phyloP scores from a whole-genome alignment of 768 basidiomycete species.

The Trametes gibbosa region DNA sequence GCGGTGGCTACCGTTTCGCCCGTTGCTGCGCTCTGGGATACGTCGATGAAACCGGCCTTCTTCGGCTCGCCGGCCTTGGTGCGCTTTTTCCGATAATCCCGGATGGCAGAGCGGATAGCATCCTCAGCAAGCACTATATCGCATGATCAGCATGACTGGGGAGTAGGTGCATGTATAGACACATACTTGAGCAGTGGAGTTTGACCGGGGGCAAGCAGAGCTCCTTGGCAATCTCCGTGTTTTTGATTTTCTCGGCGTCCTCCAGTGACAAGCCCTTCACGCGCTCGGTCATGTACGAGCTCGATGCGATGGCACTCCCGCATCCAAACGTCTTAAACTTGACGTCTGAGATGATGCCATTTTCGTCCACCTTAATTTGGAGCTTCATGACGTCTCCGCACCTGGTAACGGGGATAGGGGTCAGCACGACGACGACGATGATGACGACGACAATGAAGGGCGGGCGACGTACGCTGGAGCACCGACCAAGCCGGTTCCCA shows the following conservation, averaged over 20 bases:
- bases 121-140: constrained; percentile 92
- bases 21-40: constrained; percentile 53
- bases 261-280: constrained; percentile 93
- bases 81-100: constrained; percentile 90
- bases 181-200: constrained; percentile 87
- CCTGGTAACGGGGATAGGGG: constrained; percentile 39
- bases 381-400: constrained; percentile 99
- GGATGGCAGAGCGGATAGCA: constrained; percentile 97
- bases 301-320: constrained; percentile 96
- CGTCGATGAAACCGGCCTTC: constrained; percentile 68
- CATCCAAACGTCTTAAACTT: constrained; percentile 99
- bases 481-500: constrained; percentile 97
- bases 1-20: constrained; percentile 53
- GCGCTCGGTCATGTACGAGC: constrained; percentile 98
- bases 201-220: constrained; percentile 94
- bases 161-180: constrained; percentile 1
- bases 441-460: background rate
- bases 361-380: constrained; percentile 94
- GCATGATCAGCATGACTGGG: constrained; percentile 14
- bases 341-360: constrained; percentile 95
- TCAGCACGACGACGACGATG: constrained; percentile 8
- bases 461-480: constrained; percentile 84
- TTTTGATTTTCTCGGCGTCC: constrained; percentile 94
- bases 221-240: constrained; percentile 99
- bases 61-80: constrained; percentile 46